phyloP scores from a whole-genome alignment of 139 green algal genomes.

The Chlamydomonas incerta region DNA sequence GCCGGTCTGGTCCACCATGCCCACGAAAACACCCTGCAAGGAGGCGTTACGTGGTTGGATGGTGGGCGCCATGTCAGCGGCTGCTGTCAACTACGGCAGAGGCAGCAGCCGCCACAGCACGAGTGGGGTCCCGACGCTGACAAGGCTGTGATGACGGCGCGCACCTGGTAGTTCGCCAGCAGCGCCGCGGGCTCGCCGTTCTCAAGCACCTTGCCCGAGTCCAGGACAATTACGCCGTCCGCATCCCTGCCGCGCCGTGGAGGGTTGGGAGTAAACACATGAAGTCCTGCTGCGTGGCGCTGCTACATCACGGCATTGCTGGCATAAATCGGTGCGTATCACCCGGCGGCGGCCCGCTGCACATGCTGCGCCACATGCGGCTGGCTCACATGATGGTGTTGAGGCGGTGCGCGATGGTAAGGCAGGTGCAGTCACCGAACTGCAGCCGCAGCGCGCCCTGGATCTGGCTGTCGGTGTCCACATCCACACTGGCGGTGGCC shows the following conservation, averaged over 20 bases:
- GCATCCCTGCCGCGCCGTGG: slow-evolving; percentile 25
- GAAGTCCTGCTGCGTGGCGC: no score
- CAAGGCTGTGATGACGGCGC: no score
- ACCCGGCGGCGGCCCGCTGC: no score
- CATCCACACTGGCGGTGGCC: slow-evolving; percentile 92
- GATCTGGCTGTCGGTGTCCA: slow-evolving; percentile 75
- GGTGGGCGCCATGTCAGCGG: no score
- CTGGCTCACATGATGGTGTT: slow-evolving; percentile 75
- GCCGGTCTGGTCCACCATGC: slow-evolving; percentile 66
- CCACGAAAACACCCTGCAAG: slow-evolving; percentile 52
- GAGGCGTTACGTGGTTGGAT: no score
- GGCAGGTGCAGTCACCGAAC: slow-evolving; percentile 86
- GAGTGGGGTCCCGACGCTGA: no score
- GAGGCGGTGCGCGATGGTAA: slow-evolving; percentile 91
- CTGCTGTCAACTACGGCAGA: no score
- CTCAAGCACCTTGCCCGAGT: slow-evolving; percentile 57
- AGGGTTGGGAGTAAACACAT: no score
- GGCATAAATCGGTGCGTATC: no score
- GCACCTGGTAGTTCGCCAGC: slow-evolving; percentile 46
- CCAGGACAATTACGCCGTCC: slow-evolving; percentile 61
- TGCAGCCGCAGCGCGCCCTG: slow-evolving; percentile 87
- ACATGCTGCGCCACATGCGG: no score
- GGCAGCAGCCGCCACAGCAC: no score
- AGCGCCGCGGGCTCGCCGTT: slow-evolving; percentile 54
- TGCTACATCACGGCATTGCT: no score